These are phyloP conservation scores for Opeltia flavorubescens DNA, from an alignment of 495 filamentous ascomycete species.

Conservation along the genomic window DNA sequence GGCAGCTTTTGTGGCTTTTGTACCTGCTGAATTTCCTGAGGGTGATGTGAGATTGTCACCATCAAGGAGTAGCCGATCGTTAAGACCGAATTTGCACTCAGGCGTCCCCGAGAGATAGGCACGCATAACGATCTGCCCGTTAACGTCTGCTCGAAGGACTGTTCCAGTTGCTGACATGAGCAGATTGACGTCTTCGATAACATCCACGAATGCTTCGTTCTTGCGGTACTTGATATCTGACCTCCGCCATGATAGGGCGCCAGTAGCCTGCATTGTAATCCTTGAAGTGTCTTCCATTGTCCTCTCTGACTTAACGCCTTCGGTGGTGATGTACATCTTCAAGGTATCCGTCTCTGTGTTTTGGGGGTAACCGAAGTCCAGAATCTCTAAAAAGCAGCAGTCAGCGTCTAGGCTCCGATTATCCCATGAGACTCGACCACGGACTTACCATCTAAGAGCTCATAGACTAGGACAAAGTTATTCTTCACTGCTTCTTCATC, in stretches of 20 bases:
- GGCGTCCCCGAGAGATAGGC: slow-evolving; percentile 94
- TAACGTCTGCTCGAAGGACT: slow-evolving; percentile 91
- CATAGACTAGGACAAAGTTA: slow-evolving; percentile 98
- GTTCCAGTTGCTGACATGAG: slow-evolving; percentile 95
- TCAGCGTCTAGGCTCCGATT: neutral
- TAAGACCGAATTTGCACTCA: slow-evolving; percentile 98
- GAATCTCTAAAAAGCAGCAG: slow-evolving; percentile 52
- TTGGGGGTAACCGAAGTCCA: slow-evolving; percentile 98
- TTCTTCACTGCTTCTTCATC: slow-evolving; percentile 99
- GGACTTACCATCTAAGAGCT: slow-evolving; percentile 77
- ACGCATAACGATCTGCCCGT: slow-evolving; percentile 96
- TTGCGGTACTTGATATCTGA: slow-evolving; percentile 98
- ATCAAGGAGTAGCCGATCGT: slow-evolving; percentile 86
- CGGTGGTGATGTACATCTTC: slow-evolving; percentile 99
- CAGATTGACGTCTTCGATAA: slow-evolving; percentile 98
- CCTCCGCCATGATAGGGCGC: slow-evolving; percentile 90
- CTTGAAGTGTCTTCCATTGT: slow-evolving; percentile 84
- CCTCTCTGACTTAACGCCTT: slow-evolving; percentile 93
- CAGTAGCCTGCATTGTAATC: slow-evolving; percentile 99
- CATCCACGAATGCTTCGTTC: slow-evolving; percentile 98
- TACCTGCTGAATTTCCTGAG: slow-evolving; percentile 54
- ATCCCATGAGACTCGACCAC: neutral
- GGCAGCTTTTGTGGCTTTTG: slow-evolving; percentile 85
- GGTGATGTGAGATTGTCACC: slow-evolving; percentile 52
- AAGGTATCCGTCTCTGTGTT: slow-evolving; percentile 98